Base-by-base conservation (phyloP, 164 flowering plant genomes). In the Houttuynia cordata region DNA sequence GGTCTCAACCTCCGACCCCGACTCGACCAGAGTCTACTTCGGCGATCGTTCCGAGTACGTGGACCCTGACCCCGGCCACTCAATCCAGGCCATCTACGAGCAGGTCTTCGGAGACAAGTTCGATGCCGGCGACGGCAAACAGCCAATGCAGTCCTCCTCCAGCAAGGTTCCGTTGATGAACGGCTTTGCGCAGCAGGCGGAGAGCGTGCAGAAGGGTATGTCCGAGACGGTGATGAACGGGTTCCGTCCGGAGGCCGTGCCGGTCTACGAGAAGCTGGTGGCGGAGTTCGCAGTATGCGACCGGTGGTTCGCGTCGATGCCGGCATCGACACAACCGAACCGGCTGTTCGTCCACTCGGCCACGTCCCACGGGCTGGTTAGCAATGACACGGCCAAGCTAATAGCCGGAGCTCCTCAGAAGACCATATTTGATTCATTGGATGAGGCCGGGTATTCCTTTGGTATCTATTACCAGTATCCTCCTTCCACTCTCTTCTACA, bases 321-420 rank as follows among this genome's bases (percentile, higher is more conserved):
- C 92, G 24, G 65, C 88, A 0, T 71, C 78, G 58, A 91, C 97
- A 8, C 97, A 88, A 71, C 94, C 97, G 20, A 88, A 88, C 67
- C 70, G 97, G 74, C 65, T 81, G 57, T 91, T 57, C 22, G 75
- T 88, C 40, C 96, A 91, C 70, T 86, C 96, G 0, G 97, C 88
- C 0, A 88, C 96, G 20, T 85, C 92, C 1, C 69, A 78, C 51
- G 94, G 97, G 4, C 68, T 78, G 7, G 77, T 67, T 0, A 71
- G 73, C 14, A 86, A 88, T 24, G 86, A 81, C 25, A 79, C 75
- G 7, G 59, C 72, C 68, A 59, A 66, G 71, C 66, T 86, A 57
- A 64, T 79, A 0, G 41, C 64, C 58, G 96, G 96, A 34, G 76
- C 58, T 9, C 97, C 96, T 0, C 97, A 91, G 70, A 80, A 80